Percentiles rank a stretch among this genome's conserved stretches.
These are phyloP conservation scores for Xylaria venustula DNA, from an alignment of 495 filamentous ascomycete species.

Conservation along the genomic window DNA sequence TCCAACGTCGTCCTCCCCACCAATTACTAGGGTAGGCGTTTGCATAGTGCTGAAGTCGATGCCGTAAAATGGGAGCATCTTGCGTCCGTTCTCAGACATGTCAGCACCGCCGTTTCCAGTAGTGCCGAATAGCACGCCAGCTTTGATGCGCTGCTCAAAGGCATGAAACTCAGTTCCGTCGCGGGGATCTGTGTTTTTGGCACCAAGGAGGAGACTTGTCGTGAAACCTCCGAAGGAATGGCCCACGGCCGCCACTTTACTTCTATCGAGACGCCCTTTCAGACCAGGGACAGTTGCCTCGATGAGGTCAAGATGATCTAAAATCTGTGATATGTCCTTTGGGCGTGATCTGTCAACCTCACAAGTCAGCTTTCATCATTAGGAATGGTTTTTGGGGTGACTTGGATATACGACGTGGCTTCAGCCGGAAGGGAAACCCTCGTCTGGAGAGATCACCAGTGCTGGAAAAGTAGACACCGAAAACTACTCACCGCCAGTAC, in stretches of 20 bases:
- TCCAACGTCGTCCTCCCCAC: conserved; percentile 37
- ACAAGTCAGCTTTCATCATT: no score
- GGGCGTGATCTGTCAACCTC: conserved; percentile 21
- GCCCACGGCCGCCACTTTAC: conserved; percentile 39
- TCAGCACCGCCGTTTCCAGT: conserved; percentile 28
- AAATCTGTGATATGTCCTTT: conserved; percentile 30
- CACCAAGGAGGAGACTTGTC: conserved; percentile 37
- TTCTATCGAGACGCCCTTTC: conserved; percentile 27
- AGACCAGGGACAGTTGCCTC: conserved; percentile 1
- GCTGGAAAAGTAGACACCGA: no score
- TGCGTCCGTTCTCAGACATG: conserved; percentile 24
- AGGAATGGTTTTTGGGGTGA: no score
- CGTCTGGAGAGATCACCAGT: no score
- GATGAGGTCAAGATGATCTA: neutral
- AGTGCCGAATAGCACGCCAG: conserved; percentile 36
- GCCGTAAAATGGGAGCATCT: conserved; percentile 29
- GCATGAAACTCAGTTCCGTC: conserved; percentile 9
- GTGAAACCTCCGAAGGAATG: conserved; percentile 43
- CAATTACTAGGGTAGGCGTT: conserved; percentile 38
- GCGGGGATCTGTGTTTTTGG: conserved; percentile 32
- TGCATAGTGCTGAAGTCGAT: conserved; percentile 39
- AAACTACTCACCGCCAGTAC: conserved; percentile 23
- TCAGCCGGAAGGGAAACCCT: no score
- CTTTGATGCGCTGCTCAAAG: conserved; percentile 36
- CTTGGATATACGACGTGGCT: no score